A percentile compares a stretch with the other conserved stretches of the same genome.
These are phyloP conservation scores for Annulohypoxylon nitens DNA, from an alignment of 495 filamentous ascomycete species.

Conservation along the genomic window DNA sequence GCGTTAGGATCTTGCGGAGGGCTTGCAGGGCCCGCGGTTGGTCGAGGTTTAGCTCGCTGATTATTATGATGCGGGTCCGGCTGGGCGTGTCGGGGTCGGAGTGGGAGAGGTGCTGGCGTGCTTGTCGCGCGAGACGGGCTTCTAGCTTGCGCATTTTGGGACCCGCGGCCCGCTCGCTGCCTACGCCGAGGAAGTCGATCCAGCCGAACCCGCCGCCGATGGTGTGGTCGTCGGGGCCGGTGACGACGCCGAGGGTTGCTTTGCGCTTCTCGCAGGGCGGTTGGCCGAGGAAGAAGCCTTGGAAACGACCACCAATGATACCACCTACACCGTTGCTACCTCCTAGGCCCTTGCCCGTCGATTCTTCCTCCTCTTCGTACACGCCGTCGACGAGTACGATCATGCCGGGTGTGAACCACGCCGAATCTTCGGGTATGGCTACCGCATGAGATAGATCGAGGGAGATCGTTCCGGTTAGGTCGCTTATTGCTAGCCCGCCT, in stretches of 20 bases:
- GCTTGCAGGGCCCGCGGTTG: constrained; percentile 80
- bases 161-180: constrained; percentile 88
- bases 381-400: constrained; percentile 93
- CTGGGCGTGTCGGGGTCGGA: constrained; percentile 40
- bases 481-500: constrained; percentile 83
- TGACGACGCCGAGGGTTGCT: constrained; percentile 80
- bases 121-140: constrained; percentile 56
- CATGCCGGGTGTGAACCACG: constrained; percentile 95
- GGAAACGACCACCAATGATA: constrained; percentile 87
- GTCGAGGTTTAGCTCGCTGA: constrained; percentile 89
- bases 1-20: constrained; percentile 76
- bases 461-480: constrained; percentile 86
- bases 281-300: constrained; percentile 88
- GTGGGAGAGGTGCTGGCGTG: constrained; percentile 14
- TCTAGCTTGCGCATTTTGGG: constrained; percentile 84
- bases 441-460: constrained; percentile 85
- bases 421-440: constrained; percentile 84
- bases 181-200: constrained; percentile 94
- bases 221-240: constrained; percentile 67
- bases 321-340: constrained; percentile 85
- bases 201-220: constrained; percentile 90
- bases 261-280: constrained; percentile 89
- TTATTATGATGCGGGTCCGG: constrained; percentile 72
- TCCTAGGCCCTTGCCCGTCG: constrained; percentile 73
- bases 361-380: constrained; percentile 90